Evolutionary conservation across 2,329 filamentous ascomycete species (phyloP), one percentile per base, ranked within the genome.

Genomic region (Aspergillus sp.): DNA sequence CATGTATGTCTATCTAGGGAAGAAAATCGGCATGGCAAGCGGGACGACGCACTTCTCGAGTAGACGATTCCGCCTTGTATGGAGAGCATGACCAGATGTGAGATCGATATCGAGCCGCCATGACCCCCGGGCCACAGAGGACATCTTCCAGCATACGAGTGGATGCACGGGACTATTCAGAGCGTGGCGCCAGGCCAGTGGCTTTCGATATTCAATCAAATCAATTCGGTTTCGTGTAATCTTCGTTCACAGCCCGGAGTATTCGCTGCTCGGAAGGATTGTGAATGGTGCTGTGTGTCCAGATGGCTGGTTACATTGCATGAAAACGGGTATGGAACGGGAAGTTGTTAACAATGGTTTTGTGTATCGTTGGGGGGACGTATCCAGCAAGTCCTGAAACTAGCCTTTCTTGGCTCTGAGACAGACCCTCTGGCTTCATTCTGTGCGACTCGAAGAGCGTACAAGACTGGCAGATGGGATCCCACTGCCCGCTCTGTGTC

Each of bases 231-330:
- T 47, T 60, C 54, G 58, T 60, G 39, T 60, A 27, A 55, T 41
- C n/a, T 17, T 55, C 27, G 55, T 47, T 59, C 57, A 57, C 58
- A 27, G 47, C 25, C 47, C 47, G 47, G 47, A 17, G 25, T 8
- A 19, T 30, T 30, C 30, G 42, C 27, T 47, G 17, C 15, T 55
- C 53, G 41, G 27, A 60, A 51, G 50, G 55, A 52, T 58, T 21
- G 50, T 39, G 11, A 44, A 41, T 42, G 30, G 54, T 55, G 27
- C 57, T 54, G 55, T 54, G 59, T 58, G 30, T 58, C 55, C 39
- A 54, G 38, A 61, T 50, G 54, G 55, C 58, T 58, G 63, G 63
- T 66, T 66, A 64, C 64, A 66, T 66, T 59, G 62, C 64, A 66
- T 60, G 19, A 32, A 55, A 23, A 52, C 50, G 30, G 32, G 58